Evolutionary conservation across 2,329 filamentous ascomycete species (phyloP), one percentile per base, ranked within the genome.

Genomic region (Neonectria punicea): DNA sequence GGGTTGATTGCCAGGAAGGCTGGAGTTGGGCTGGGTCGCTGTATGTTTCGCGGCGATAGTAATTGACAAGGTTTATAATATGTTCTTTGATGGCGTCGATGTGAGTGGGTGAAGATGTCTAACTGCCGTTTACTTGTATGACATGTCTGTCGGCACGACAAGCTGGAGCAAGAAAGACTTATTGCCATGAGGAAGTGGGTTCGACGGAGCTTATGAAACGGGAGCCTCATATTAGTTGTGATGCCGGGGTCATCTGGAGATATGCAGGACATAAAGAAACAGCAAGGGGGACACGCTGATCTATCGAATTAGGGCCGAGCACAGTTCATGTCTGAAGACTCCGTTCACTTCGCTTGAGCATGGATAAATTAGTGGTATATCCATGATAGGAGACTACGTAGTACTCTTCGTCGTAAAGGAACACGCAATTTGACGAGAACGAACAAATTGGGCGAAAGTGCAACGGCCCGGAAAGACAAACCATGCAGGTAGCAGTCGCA

Each of bases 1-100:
- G n/a, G 20, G 55, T 53, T 55, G 13, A 50, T 43, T 54, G 46
- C 44, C 39, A n/a, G 14, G 53, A 50, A 54, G 41, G 46, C 54
- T 32, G 57, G 49, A 41, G 54, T 25, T 25, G 36, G n/a, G 25
- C 18, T 44, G 50, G 63, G 34, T 50, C n/a, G 46, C 39, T 61
- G 53, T 49, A 34, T 61, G 30, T 58, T 58, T 62, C 41, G 16
- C 55, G 55, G 53, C 30, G 47, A 63, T 53, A 63, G 63, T 66
- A 66, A 66, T 66, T 59, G 47, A 63, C 55, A 56, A 43, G 30
- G 22, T 53, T 41, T 30, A 51, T 34, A 25, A n/a, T 22, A 43
- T 13, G 4, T 13, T 9, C 25, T 41, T 30, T n/a, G 20, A 11
- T 39, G 5, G 14, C 49, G 4, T 6, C 11, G 2, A 13, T 36